These are phyloP conservation scores for Lasiodiplodia sp. DNA, from an alignment of 2,329 filamentous ascomycete genomes.

Conservation along the genomic window DNA sequence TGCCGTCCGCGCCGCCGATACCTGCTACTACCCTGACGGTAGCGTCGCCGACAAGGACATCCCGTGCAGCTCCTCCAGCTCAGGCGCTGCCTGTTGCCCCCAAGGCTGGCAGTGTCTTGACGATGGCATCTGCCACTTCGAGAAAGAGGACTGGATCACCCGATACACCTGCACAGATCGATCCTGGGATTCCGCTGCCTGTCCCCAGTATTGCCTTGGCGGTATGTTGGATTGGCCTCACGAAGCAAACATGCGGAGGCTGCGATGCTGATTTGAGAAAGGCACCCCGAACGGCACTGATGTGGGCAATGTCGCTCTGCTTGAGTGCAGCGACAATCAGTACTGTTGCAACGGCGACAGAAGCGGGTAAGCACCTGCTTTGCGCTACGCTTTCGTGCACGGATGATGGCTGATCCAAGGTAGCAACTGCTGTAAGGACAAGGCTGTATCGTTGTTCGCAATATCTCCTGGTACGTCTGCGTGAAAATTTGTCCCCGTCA, in stretches of 20 bases:
- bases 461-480: background rate
- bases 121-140: constrained; percentile 44
- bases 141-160: constrained; percentile 35
- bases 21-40: constrained; percentile 48
- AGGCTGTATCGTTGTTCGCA: background rate
- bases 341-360: constrained; percentile 35
- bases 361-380: constrained; percentile 28
- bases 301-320: constrained; percentile 34
- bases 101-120: constrained; percentile 42
- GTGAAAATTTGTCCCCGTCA: background rate
- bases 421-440: constrained; percentile 32
- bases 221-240: constrained; percentile 28
- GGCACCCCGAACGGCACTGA: constrained; percentile 26
- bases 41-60: constrained; percentile 35
- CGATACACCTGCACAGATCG: constrained; percentile 46
- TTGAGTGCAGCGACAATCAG: constrained; percentile 33
- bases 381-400: background rate
- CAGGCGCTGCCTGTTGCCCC: constrained; percentile 44
- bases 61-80: constrained; percentile 34
- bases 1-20: constrained; percentile 32
- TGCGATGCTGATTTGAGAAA: background rate
- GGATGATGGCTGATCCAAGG: constrained; percentile 21
- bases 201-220: constrained; percentile 40
- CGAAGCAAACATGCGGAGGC: background rate
- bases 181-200: constrained; percentile 38